Base-by-base conservation (phyloP, 1,284 basidiomycete species). In the Malassezia arunalokei region DNA sequence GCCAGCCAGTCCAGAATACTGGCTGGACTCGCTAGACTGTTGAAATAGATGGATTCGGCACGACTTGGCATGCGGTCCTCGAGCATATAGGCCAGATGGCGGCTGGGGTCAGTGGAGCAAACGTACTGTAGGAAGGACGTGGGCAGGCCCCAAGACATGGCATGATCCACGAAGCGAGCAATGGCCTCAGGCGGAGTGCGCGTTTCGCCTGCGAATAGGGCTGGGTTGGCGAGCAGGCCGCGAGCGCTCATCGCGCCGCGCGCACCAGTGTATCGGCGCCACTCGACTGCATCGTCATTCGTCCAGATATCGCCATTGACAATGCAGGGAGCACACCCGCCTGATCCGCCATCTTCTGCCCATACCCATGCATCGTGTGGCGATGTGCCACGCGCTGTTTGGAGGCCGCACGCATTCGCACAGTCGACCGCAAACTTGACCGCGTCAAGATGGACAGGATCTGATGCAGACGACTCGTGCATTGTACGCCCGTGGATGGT, bases 291-390 rank as follows among this genome's bases (percentile, higher is more conserved):
- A 49, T 81, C 79, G 14, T 66, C 63, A 9, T 75, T 59, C 8
- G 73, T 75, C 76, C 79, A 82, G 3, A 79, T 73, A 60, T 81
- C 80, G 0, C 80, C 80, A 57, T 81, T 81, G 0, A 78, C 80
- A 0, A 80, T 77, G 28, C 77, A 73, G 0, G 80, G 80, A 1
- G 81, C 76, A 37, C 73, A 59, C 0, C 78, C 78, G 27, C 75
- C 75, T 17, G 61, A 59, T 3, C 69, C 63, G 1, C 66, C 66
- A 39, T 51, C 49, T 14, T 65, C 64, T 0, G 53, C 65, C 9
- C 49, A 57, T 8, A 40, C 29, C 11, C 59, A 53, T 3, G 53
- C 64, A 24, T 58, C 57, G 9, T 59, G 56, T 8, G 59, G 59
- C 11, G 43, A 50, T 3, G 58, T 57, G 3, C 62, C 65, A 46